Conservation (phyloP, 208 protist species). For the Acanthamoeba lenticulata region DNA sequence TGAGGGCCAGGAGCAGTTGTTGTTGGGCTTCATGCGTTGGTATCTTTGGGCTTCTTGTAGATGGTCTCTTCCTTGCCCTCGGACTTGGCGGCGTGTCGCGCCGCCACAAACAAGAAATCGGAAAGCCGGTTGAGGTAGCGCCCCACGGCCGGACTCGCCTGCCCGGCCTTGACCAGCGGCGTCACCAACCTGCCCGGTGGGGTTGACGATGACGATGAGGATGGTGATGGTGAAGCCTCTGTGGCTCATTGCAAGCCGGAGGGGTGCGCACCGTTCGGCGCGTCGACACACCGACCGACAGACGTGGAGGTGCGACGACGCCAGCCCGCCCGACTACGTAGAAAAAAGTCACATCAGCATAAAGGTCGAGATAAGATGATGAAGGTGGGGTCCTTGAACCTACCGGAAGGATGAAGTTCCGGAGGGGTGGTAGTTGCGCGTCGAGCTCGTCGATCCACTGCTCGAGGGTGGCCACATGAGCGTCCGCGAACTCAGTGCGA, state of each 20-base stretch:
- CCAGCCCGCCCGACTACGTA: conserved; percentile 32
- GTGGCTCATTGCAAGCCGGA: too few species aligned
- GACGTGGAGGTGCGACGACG: conserved; percentile 18
- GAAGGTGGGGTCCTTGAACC: not conserved
- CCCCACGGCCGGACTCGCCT: not conserved
- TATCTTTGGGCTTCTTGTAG: conserved; percentile 66
- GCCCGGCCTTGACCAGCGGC: not conserved
- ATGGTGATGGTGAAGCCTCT: too few species aligned
- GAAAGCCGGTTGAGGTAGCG: conserved; percentile 36
- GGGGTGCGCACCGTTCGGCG: not conserved
- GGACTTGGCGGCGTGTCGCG: conserved; percentile 28
- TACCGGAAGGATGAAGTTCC: conserved; percentile 65
- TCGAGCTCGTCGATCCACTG: conserved; percentile 64
- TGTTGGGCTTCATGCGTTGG: too few species aligned
- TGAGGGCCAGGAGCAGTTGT: too few species aligned
- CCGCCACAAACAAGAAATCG: conserved; percentile 65
- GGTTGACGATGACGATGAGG: too few species aligned
- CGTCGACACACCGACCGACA: not conserved
- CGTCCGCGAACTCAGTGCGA: conserved; percentile 6
- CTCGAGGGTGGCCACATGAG: conserved; percentile 8
- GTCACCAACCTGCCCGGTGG: not conserved
- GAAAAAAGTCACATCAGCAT: too few species aligned
- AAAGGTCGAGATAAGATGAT: too few species aligned
- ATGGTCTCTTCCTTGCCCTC: conserved; percentile 54
- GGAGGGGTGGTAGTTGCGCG: conserved; percentile 24